phyloP scores from a whole-genome alignment of 2,329 filamentous ascomycete species.

The Trichocomaceae sp. region DNA sequence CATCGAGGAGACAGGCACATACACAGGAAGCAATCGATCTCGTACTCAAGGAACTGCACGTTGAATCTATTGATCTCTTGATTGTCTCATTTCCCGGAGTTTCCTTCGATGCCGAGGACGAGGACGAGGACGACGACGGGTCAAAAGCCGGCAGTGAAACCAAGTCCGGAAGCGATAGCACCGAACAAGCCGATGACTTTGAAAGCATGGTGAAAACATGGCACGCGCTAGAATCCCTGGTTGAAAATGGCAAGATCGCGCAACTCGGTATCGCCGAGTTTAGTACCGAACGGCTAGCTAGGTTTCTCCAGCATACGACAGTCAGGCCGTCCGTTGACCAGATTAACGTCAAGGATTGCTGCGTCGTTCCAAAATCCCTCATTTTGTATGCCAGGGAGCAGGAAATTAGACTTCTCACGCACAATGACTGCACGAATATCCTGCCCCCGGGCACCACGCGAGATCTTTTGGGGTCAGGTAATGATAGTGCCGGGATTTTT shows the following conservation, averaged over 20 bases:
- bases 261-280: constrained; percentile 87
- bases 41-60: constrained; percentile 71
- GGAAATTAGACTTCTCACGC: constrained; percentile 80
- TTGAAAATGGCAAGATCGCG: constrained; percentile 62
- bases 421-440: constrained; percentile 90
- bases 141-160: constrained; percentile 61
- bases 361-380: constrained; percentile 84
- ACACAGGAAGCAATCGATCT: constrained; percentile 71
- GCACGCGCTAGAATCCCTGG: constrained; percentile 63
- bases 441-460: constrained; percentile 77
- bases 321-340: constrained; percentile 81
- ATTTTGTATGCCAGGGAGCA: constrained; percentile 76
- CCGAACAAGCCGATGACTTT: constrained; percentile 45
- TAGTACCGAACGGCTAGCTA: constrained; percentile 71
- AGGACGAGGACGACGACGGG: constrained; percentile 40
- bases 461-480: constrained; percentile 69
- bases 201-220: constrained; percentile 62
- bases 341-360: constrained; percentile 94
- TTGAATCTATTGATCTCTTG: constrained; percentile 72
- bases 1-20: constrained; percentile 60
- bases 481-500: constrained; percentile 62
- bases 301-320: constrained; percentile 64
- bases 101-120: constrained; percentile 87
- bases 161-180: constrained; percentile 40
- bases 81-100: constrained; percentile 91